Evolutionary conservation across 2,329 filamentous ascomycete species (phyloP), one percentile per base, ranked within the genome.

Genomic region (Ceratocystis colombiana): DNA sequence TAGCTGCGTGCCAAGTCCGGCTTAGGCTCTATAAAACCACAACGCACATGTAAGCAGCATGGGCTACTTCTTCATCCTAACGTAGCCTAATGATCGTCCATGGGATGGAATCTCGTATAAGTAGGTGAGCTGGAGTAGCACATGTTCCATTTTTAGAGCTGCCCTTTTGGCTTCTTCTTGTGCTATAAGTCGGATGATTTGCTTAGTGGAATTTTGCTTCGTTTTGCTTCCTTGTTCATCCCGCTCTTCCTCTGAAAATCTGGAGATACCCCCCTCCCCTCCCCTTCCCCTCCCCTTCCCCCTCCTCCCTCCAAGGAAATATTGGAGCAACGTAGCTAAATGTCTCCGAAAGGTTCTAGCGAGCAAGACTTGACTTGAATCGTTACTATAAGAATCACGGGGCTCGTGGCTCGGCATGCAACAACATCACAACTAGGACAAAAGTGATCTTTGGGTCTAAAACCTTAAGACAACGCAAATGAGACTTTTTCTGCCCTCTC

Each of bases 141-240:
- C 55, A 59, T 33, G 15, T 20, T 59, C 55, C 55, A 59, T 37
- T 59, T 59, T 59, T 59, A 12, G 55, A 37, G 28, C 8, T 59
- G 55, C 17, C 55, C 33, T 37, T 20, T n/a, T 22, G 3, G 10
- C 46, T 20, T 33, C 28, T 17, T 1, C 5, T 15, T 59, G n/a
- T 25, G 10, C 20, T 53, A 2, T 8, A 59, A 59, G 28, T 59
- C 28, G 12, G 15, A 30, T 59, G n/a, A 59, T 33, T 37, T 33
- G 12, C 55, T 20, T 59, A 59, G 55, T 37, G 7, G 25, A 20
- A 30, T 59, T 37, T 59, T 8, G 28, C 20, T 37, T 37, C 3
- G 55, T 59, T 59, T 59, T 17, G 28, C 33, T 59, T 59, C 28
- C 12, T 33, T 28, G 37, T 41, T 15, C 53, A 15, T 30, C 12